Conservation (phyloP, 2,329 filamentous ascomycete genomes). For the Fusarium proliferatum region DNA sequence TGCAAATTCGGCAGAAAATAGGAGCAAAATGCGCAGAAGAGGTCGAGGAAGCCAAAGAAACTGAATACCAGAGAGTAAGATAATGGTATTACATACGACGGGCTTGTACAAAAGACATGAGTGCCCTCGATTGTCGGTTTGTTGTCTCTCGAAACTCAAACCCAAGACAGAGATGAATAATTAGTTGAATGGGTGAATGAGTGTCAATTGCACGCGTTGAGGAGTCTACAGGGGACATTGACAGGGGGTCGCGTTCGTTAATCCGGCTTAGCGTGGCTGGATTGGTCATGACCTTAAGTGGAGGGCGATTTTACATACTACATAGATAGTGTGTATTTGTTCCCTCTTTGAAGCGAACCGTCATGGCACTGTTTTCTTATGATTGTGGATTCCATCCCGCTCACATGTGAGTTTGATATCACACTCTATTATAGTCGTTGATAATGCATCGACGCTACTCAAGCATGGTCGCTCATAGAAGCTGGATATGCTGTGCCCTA, state of each 20-base stretch:
- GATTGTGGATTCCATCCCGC: background rate
- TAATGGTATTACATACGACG: background rate
- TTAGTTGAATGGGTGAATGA: slow-evolving; percentile 30
- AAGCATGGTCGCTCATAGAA: background rate
- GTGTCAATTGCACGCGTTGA: slow-evolving; percentile 36
- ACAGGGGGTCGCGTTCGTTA: slow-evolving; percentile 36
- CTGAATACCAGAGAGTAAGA: background rate
- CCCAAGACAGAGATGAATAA: slow-evolving; percentile 30
- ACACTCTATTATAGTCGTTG: background rate
- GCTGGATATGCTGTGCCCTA: background rate
- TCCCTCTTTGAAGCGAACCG: background rate
- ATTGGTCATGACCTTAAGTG: slow-evolving; percentile 5
- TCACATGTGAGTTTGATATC: background rate
- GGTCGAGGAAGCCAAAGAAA: background rate
- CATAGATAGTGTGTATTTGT: background rate
- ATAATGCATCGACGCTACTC: background rate
- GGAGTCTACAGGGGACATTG: slow-evolving; percentile 33
- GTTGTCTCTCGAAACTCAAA: slow-evolving; percentile 28
- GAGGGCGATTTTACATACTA: background rate
- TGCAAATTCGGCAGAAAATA: slow-evolving; percentile 11
- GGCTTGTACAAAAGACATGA: slow-evolving; percentile 10
- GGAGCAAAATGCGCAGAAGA: background rate
- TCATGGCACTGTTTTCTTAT: background rate
- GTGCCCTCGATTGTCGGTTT: slow-evolving; percentile 13
- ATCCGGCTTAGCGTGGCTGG: slow-evolving; percentile 23